Percentiles rank a stretch among this genome's conserved stretches.
Conservation (phyloP, 164 flowering plant genomes). For the Saururus chinensis region DNA sequence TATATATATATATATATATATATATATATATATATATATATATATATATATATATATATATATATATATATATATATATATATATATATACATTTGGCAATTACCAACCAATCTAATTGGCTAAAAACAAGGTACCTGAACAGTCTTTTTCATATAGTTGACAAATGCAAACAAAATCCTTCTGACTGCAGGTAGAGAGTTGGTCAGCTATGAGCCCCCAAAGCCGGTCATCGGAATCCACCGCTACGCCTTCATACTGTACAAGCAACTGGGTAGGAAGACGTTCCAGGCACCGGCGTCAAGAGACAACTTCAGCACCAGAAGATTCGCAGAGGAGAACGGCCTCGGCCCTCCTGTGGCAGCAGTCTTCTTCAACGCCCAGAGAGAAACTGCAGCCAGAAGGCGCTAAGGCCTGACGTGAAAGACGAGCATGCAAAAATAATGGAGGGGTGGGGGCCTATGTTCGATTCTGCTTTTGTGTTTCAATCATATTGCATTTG, state of each 20-base stretch:
- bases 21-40: too few relatives aligned
- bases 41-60: too few relatives aligned
- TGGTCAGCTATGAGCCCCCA: conserved; percentile 53
- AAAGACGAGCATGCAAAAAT: too few relatives aligned
- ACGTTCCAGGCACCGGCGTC: conserved; percentile 36
- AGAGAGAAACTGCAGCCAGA: conserved; percentile 78
- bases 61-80: background rate
- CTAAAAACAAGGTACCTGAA: too few relatives aligned
- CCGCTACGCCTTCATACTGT: conserved; percentile 63
- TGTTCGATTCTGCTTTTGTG: too few relatives aligned
- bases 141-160: too few relatives aligned
- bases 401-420: conserved; percentile 9
- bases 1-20: too few relatives aligned
- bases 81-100: background rate
- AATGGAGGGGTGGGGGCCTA: too few relatives aligned
- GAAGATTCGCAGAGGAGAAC: conserved; percentile 51
- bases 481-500: background rate
- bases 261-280: conserved; percentile 49
- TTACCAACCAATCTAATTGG: too few relatives aligned
- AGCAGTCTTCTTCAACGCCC: conserved; percentile 82
- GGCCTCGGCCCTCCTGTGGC: conserved; percentile 73
- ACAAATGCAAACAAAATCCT: too few relatives aligned
- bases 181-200: conserved; percentile 47
- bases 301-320: conserved; percentile 59
- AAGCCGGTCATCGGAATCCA: conserved; percentile 70